Evolutionary conservation across 768 basidiomycete species (phyloP).

Genomic region (Sarcodon aspratus): DNA sequence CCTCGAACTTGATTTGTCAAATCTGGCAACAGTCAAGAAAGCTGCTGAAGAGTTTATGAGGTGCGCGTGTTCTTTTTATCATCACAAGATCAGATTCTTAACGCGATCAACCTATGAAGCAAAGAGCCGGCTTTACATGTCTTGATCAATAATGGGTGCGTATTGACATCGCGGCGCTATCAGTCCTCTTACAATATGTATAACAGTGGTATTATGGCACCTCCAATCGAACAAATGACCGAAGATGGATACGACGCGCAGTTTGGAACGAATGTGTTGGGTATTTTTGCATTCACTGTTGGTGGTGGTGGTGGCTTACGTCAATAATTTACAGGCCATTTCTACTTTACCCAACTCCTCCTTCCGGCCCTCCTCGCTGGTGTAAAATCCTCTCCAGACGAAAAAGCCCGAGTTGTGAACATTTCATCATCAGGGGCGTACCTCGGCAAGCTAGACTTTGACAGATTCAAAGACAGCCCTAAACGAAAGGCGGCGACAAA

Average conservation of each 20-base stretch:
- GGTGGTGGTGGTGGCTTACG: slow-evolving; percentile 3
- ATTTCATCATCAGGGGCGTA: slow-evolving; percentile 8
- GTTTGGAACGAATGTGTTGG: slow-evolving; percentile 27
- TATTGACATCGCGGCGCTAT: neutral
- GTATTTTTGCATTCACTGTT: slow-evolving; percentile 9
- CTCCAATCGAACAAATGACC: slow-evolving; percentile 20
- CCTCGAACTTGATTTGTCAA: slow-evolving; percentile 16
- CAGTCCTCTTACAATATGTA: neutral
- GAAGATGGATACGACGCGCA: slow-evolving; percentile 29
- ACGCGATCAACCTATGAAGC: slow-evolving; percentile 2
- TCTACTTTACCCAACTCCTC: slow-evolving; percentile 24
- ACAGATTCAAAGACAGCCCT: slow-evolving; percentile 10
- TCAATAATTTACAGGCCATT: slow-evolving; percentile 11
- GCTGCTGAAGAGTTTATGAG: slow-evolving; percentile 14
- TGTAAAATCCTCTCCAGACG: slow-evolving; percentile 19
- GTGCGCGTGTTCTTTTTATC: slow-evolving; percentile 3
- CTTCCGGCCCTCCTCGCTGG: slow-evolving; percentile 21
- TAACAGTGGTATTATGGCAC: slow-evolving; percentile 19
- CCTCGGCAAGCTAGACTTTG: slow-evolving; percentile 4
- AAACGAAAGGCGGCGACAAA: slow-evolving; percentile 4
- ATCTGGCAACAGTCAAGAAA: slow-evolving; percentile 10
- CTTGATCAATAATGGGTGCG: slow-evolving; percentile 13
- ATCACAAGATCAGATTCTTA: neutral
- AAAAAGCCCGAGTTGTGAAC: slow-evolving; percentile 24
- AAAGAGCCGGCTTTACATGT: slow-evolving; percentile 11